Percentiles rank a stretch among this genome's conserved stretches.
These are phyloP conservation scores for Marasmius sp. DNA, from an alignment of 1,284 basidiomycete species.

Conservation along the genomic window DNA sequence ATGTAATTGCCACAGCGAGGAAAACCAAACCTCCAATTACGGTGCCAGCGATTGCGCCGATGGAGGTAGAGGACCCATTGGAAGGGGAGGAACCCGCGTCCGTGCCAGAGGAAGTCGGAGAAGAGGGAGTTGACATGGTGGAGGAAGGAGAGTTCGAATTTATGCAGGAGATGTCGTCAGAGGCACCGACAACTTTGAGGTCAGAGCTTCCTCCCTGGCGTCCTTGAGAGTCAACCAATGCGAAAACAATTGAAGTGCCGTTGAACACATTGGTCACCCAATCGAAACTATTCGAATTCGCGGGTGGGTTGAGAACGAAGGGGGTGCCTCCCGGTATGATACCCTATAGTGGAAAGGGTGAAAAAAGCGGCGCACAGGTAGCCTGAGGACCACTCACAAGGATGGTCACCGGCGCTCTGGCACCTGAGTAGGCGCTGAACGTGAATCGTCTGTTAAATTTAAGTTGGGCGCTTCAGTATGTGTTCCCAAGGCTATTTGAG, in stretches of 20 bases:
- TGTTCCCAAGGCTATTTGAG: not conserved
- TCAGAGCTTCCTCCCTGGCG: conserved; percentile 60
- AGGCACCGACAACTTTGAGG: conserved; percentile 43
- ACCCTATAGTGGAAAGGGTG: conserved; percentile 39
- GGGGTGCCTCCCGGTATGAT: conserved; percentile 63
- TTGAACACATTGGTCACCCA: conserved; percentile 62
- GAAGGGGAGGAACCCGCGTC: conserved; percentile 6
- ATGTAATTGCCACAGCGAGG: conserved; percentile 45
- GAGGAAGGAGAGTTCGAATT: conserved; percentile 52
- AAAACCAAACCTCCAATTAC: conserved; percentile 59
- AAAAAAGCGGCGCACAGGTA: not conserved
- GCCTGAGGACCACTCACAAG: conserved; percentile 37
- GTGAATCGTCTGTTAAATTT: conserved; percentile 44
- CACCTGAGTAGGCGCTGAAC: conserved; percentile 49
- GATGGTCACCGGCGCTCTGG: conserved; percentile 61
- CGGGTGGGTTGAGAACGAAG: conserved; percentile 46
- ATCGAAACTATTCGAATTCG: conserved; percentile 40
- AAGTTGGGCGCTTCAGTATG: conserved; percentile 4
- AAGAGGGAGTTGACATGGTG: conserved; percentile 28
- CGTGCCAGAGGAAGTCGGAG: conserved; percentile 16
- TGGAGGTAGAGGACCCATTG: conserved; percentile 17
- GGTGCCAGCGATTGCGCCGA: conserved; percentile 49
- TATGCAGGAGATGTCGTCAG: conserved; percentile 55
- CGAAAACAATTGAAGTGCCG: conserved; percentile 61
- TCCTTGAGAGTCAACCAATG: conserved; percentile 58